These are phyloP conservation scores for Piromyces sp. DNA, from an alignment of 192 early-diverging fungal species.

Conservation along the genomic window DNA sequence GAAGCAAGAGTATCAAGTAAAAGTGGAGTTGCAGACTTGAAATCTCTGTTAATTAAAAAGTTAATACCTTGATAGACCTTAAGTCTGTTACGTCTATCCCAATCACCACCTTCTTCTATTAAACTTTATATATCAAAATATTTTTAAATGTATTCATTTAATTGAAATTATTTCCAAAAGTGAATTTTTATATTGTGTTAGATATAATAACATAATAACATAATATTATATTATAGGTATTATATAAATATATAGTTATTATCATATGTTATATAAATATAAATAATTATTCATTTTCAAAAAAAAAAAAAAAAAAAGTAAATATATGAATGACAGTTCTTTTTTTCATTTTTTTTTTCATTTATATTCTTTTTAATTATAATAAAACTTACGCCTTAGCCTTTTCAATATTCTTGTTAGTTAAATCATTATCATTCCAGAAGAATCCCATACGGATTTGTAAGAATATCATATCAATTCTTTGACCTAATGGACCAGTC, in stretches of 20 bases:
- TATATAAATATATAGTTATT: too few species aligned
- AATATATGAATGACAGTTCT: too few species aligned
- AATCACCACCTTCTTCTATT: conserved; percentile 96
- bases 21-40: conserved; percentile 74
- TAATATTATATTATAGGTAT: too few species aligned
- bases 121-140: too few species aligned
- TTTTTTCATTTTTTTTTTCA: too few species aligned
- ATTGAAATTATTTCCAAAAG: too few species aligned
- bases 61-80: conserved; percentile 92
- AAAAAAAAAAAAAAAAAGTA: too few species aligned
- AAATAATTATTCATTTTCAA: too few species aligned
- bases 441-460: conserved; percentile 88
- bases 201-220: too few species aligned
- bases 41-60: conserved; percentile 84
- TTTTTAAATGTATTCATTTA: too few species aligned
- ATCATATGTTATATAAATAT: too few species aligned
- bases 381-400: conserved; percentile 35
- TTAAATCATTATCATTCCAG: conserved; percentile 62
- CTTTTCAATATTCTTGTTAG: conserved; percentile 64
- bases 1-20: conserved; percentile 92
- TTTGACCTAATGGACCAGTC: conserved; percentile 71
- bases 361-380: not conserved
- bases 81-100: conserved; percentile 95
- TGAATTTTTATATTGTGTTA: too few species aligned
- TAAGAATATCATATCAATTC: conserved; percentile 87